Base-by-base conservation (phyloP, 768 basidiomycete genomes). In the Coprinopsis marcescibilis region DNA sequence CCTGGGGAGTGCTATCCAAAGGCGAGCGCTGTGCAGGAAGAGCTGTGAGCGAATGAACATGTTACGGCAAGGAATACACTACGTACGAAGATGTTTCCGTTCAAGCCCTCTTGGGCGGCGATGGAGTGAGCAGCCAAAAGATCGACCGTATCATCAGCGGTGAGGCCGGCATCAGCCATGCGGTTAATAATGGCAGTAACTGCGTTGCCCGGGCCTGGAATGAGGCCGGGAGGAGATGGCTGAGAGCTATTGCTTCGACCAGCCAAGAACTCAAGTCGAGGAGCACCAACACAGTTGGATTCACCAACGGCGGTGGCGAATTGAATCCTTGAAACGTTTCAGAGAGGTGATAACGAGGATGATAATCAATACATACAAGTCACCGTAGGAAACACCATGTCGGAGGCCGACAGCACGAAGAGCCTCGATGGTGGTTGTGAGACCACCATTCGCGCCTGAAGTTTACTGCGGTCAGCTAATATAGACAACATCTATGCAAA, bases 271-370 rank as follows among this genome's bases (percentile, higher is more conserved):
- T 59, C 45, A 17, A 76, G 58, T 15, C 63, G 65, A 6, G 72
- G 72, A n/a, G 69, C 69, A 52, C 72, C 72, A 2, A 65, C 62
- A 49, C 73, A 75, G 43, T 71, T 73, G 30, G 58, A 55, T 12
- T 69, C 57, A 40, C 66, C 68, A 27, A 72, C 67, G 2, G 73
- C 71, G 10, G 60, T 70, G n/a, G 74, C 73, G 49, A 76, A 70
- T 48, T 73, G 69, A 38, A 77, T 70, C 55, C 67, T 70, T 19
- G n/a, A 23, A 19, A 41, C 12, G 5, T 35, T 7, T 19, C 8
- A 32, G 35, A 14, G 19, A 11, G 10, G 30, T 15, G n/a, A 41
- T 41, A 4, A 17, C n/a, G 10, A 43, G 3, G 12, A 7, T 20
- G 25, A 43, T 10, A 32, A 33, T 4, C 6, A 32, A 23, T 14